Percentiles rank a stretch among this genome's conserved stretches.
Conservation (phyloP, 192 early-diverging fungal species). For the Coemansia sp. region DNA sequence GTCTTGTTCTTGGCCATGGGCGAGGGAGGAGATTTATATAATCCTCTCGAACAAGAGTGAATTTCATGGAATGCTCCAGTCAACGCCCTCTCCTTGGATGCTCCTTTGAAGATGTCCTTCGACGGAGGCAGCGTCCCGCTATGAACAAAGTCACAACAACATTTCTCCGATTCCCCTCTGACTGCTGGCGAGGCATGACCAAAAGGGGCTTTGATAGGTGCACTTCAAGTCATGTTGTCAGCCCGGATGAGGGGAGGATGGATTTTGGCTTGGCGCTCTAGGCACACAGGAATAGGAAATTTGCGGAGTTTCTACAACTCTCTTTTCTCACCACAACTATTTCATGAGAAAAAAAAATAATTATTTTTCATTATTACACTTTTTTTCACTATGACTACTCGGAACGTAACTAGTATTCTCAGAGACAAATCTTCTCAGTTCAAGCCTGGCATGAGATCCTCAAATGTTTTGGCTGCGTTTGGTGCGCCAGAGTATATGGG, state of each 20-base stretch:
- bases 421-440: background rate
- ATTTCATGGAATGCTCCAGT: background rate
- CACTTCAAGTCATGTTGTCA: background rate
- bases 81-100: background rate
- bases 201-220: too few species aligned
- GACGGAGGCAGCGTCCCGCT: background rate
- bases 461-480: constrained; percentile 2
- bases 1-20: background rate
- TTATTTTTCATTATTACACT: background rate
- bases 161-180: background rate
- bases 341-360: background rate
- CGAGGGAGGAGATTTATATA: background rate
- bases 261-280: background rate
- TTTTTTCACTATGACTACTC: background rate
- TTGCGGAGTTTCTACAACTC: background rate
- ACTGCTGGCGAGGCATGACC: background rate
- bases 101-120: background rate
- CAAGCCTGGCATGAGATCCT: background rate
- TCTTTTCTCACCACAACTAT: background rate
- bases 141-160: background rate
- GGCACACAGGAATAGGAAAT: background rate
- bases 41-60: background rate
- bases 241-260: background rate
- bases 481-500: constrained; percentile 29
- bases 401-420: background rate